Evolutionary conservation across 169 alveolate species (phyloP).

Genomic region (Neospora caninum): DNA sequence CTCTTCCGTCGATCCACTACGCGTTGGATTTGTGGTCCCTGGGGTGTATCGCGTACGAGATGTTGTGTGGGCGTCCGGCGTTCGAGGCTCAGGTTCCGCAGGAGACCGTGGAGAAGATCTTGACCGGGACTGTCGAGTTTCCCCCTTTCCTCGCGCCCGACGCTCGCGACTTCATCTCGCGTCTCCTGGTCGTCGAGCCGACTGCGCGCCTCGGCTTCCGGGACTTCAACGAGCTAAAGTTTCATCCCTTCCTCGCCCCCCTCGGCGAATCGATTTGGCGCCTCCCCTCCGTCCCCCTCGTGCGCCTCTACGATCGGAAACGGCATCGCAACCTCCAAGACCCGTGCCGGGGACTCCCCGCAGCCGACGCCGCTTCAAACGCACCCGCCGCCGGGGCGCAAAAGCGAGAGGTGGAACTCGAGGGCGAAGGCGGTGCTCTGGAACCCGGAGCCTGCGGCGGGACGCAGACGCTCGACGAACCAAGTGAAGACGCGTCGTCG

Average conservation of each 20-base stretch:
- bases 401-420: no score
- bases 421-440: no score
- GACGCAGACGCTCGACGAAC: no score
- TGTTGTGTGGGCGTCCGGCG: conserved; percentile 94
- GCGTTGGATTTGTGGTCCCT: conserved; percentile 99
- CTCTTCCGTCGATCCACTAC: background rate
- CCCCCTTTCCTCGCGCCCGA: background rate
- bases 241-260: background rate
- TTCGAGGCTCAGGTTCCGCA: conserved; percentile 91
- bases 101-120: background rate
- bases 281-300: background rate
- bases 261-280: background rate
- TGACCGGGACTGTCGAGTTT: background rate
- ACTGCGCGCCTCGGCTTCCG: background rate
- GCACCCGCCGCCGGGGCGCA: no score
- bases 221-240: background rate
- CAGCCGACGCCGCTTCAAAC: no score
- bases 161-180: conserved; percentile 26
- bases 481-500: no score
- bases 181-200: background rate
- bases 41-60: conserved; percentile 98
- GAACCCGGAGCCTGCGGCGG: no score
- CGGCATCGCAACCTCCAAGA: background rate
- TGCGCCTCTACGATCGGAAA: conserved; percentile 7
- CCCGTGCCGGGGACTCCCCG: background rate